Percentiles rank a stretch among this genome's conserved stretches.
phyloP scores from a whole-genome alignment of 306 rosid genomes.

The Castanea crenata region DNA sequence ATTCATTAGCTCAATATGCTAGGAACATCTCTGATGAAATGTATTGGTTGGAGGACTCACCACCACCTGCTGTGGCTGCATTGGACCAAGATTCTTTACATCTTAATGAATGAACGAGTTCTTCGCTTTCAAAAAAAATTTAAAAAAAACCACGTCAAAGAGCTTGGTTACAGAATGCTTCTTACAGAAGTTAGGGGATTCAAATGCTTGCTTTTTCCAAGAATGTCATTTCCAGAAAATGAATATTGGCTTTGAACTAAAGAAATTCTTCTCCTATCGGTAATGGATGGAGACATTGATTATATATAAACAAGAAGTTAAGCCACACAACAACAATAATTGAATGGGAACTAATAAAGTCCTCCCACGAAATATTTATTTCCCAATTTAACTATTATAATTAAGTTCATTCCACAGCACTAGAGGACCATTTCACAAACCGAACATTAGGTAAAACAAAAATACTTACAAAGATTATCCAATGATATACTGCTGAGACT shows the following conservation, averaged over 20 bases:
- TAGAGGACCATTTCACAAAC: slow-evolving; percentile 1
- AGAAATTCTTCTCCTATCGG: slow-evolving; percentile 73
- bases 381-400: neutral
- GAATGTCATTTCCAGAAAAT: slow-evolving; percentile 5
- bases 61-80: too few relatives aligned
- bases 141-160: too few relatives aligned
- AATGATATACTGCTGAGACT: slow-evolving; percentile 49
- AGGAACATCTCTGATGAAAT: too few relatives aligned
- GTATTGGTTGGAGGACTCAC: too few relatives aligned
- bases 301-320: neutral
- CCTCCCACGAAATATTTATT: neutral
- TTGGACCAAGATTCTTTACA: too few relatives aligned
- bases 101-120: too few relatives aligned
- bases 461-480: slow-evolving; percentile 68
- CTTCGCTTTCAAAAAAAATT: too few relatives aligned
- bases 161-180: slow-evolving; percentile 3
- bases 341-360: too few relatives aligned
- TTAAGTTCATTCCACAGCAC: neutral
- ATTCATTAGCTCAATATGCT: too few relatives aligned
- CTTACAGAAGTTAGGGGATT: slow-evolving; percentile 29
- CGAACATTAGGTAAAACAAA: slow-evolving; percentile 1
- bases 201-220: slow-evolving; percentile 11
- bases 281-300: slow-evolving; percentile 3
- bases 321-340: too few relatives aligned
- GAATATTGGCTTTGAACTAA: slow-evolving; percentile 24